Evolutionary conservation across 306 rosid genomes (phyloP).

Genomic region (Sindora glabra): DNA sequence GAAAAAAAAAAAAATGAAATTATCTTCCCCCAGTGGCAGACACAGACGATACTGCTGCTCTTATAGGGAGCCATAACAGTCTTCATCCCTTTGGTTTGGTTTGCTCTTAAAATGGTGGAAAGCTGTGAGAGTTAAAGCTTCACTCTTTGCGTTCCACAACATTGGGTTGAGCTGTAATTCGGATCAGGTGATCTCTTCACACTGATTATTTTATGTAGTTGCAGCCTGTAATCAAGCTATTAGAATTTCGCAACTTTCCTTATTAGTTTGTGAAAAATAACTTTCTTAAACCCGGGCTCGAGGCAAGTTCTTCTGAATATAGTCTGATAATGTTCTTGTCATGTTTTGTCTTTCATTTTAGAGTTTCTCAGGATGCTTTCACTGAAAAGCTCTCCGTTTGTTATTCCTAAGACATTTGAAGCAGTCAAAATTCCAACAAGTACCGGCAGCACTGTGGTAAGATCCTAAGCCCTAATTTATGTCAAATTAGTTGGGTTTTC

Average conservation of each 20-base stretch:
- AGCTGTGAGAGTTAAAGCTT: not conserved
- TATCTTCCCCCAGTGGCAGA: no score
- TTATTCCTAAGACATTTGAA: conserved; percentile 33
- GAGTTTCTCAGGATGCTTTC: conserved; percentile 49
- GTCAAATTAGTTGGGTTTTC: not conserved
- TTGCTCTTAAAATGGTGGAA: not conserved
- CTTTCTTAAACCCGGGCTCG: not conserved
- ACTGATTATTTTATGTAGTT: not conserved
- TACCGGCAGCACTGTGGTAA: conserved; percentile 52
- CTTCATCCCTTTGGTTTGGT: not conserved
- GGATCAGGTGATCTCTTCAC: not conserved
- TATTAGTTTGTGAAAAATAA: no score
- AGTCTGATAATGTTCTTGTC: not conserved
- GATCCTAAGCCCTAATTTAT: conserved; percentile 9
- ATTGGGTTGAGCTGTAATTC: not conserved
- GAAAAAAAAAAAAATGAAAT: no score
- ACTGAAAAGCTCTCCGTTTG: conserved; percentile 40
- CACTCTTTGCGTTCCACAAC: not conserved
- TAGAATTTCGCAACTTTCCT: no score
- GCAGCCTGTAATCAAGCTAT: not conserved
- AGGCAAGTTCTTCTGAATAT: not conserved
- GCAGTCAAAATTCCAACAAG: conserved; percentile 19
- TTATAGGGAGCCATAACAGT: no score
- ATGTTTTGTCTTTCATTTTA: conserved; percentile 10
- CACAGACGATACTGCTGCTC: no score